Evolutionary conservation across 495 filamentous ascomycete genomes (phyloP).

Genomic region (Hypoxylon trugodes): DNA sequence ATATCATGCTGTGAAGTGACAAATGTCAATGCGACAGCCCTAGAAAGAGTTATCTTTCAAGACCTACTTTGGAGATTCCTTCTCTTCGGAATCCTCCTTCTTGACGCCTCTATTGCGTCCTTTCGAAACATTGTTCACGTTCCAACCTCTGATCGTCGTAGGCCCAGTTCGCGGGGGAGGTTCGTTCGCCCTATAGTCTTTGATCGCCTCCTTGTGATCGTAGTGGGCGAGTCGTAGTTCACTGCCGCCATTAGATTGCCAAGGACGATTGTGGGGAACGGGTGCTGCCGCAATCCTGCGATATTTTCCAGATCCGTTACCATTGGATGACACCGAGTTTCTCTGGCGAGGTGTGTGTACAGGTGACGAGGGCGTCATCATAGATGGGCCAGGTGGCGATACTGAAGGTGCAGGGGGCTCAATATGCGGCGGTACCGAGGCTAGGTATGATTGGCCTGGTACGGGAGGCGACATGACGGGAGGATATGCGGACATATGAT

Average conservation of each 20-base stretch:
- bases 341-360: slow-evolving; percentile 26
- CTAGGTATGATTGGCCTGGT: slow-evolving; percentile 28
- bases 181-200: slow-evolving; percentile 55
- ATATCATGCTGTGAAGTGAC: slow-evolving; percentile 36
- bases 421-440: slow-evolving; percentile 33
- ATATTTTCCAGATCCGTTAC: slow-evolving; percentile 46
- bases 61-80: slow-evolving; percentile 45
- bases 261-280: slow-evolving; percentile 54
- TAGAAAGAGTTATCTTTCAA: slow-evolving; percentile 9
- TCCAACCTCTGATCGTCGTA: slow-evolving; percentile 59
- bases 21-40: slow-evolving; percentile 29
- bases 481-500: slow-evolving; percentile 32
- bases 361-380: slow-evolving; percentile 35
- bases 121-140: slow-evolving; percentile 53
- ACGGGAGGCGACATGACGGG: slow-evolving; percentile 35
- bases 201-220: slow-evolving; percentile 57
- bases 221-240: slow-evolving; percentile 59
- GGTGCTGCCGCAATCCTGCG: slow-evolving; percentile 60
- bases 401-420: slow-evolving; percentile 37
- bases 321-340: slow-evolving; percentile 40
- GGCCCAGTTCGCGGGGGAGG: slow-evolving; percentile 55
- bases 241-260: slow-evolving; percentile 47
- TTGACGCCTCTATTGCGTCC: slow-evolving; percentile 35
- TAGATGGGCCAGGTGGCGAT: slow-evolving; percentile 34
- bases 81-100: slow-evolving; percentile 45